phyloP scores from a whole-genome alignment of 768 basidiomycete genomes.

The Tricholomella constricta region DNA sequence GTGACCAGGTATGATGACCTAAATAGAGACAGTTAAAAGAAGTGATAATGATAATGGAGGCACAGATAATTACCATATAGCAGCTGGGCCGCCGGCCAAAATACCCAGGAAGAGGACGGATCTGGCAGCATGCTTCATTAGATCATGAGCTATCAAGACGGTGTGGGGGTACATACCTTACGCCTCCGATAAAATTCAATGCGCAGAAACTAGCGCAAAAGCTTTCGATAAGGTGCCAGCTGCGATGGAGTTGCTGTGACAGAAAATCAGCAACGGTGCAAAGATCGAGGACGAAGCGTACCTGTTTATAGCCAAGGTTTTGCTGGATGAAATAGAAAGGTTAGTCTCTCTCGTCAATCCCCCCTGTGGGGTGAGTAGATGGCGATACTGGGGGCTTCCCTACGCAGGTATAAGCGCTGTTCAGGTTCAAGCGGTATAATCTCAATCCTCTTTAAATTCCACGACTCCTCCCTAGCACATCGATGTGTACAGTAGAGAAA shows the following conservation, averaged over 20 bases:
- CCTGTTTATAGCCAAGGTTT: slow-evolving; percentile 81
- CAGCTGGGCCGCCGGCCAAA: slow-evolving; percentile 83
- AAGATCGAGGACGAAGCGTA: slow-evolving; percentile 29
- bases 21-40: slow-evolving; percentile 8
- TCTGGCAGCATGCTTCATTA: slow-evolving; percentile 35
- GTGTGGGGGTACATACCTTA: slow-evolving; percentile 52
- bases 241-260: slow-evolving; percentile 78
- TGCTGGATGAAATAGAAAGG: slow-evolving; percentile 47
- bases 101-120: slow-evolving; percentile 81
- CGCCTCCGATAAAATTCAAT: slow-evolving; percentile 89
- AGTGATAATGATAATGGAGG: background rate
- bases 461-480: slow-evolving; percentile 26
- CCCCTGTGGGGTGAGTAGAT: slow-evolving; percentile 42
- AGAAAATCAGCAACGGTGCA: slow-evolving; percentile 12
- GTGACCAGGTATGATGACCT: slow-evolving; percentile 88
- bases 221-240: slow-evolving; percentile 81
- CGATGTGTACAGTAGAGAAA: slow-evolving; percentile 23
- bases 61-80: slow-evolving; percentile 61
- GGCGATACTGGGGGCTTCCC: slow-evolving; percentile 85
- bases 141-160: background rate
- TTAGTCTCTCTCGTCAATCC: slow-evolving; percentile 49
- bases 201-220: slow-evolving; percentile 88
- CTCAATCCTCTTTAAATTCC: slow-evolving; percentile 72
- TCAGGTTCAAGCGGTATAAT: slow-evolving; percentile 98
- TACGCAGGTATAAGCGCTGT: slow-evolving; percentile 97